Conservation (phyloP, 768 basidiomycete species). For the Fistulinella prunicolor region DNA sequence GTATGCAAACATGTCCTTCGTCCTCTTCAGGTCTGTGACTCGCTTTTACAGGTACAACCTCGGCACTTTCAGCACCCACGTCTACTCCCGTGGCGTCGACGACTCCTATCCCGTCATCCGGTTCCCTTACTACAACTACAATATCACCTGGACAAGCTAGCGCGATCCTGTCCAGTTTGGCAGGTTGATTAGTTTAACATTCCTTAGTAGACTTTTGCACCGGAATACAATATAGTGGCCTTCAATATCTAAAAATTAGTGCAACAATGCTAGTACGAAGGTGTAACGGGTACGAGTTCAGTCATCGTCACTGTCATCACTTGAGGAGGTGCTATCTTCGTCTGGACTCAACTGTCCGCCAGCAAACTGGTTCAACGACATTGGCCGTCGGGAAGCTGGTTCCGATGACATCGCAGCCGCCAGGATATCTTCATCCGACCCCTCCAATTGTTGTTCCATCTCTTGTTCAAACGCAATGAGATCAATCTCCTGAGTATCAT, state of each 20-base stretch:
- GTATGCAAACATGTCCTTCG: neutral
- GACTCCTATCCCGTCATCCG: neutral
- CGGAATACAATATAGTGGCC: slow-evolving; percentile 3
- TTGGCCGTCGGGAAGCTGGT: slow-evolving; percentile 36
- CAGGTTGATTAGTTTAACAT: neutral
- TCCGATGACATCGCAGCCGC: slow-evolving; percentile 41
- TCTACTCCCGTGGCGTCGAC: slow-evolving; percentile 26
- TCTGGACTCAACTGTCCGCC: slow-evolving; percentile 39
- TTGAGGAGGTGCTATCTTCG: slow-evolving; percentile 52
- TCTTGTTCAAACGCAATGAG: slow-evolving; percentile 35
- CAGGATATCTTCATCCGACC: slow-evolving; percentile 51
- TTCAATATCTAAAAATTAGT: slow-evolving; percentile 6
- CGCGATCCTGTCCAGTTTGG: slow-evolving; percentile 35
- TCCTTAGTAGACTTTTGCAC: neutral
- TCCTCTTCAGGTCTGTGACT: slow-evolving; percentile 4
- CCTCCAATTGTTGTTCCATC: slow-evolving; percentile 36
- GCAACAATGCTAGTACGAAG: slow-evolving; percentile 4
- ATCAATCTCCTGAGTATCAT: slow-evolving; percentile 35
- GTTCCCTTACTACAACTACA: slow-evolving; percentile 15
- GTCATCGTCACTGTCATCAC: slow-evolving; percentile 55
- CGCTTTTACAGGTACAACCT: slow-evolving; percentile 11
- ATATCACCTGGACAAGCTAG: slow-evolving; percentile 26
- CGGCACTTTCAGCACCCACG: slow-evolving; percentile 23
- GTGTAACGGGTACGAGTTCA: slow-evolving; percentile 18
- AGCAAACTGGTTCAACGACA: slow-evolving; percentile 51